Evolutionary conservation across 192 early-diverging fungal species (phyloP).

Genomic region (Funneliformis mosseae): DNA sequence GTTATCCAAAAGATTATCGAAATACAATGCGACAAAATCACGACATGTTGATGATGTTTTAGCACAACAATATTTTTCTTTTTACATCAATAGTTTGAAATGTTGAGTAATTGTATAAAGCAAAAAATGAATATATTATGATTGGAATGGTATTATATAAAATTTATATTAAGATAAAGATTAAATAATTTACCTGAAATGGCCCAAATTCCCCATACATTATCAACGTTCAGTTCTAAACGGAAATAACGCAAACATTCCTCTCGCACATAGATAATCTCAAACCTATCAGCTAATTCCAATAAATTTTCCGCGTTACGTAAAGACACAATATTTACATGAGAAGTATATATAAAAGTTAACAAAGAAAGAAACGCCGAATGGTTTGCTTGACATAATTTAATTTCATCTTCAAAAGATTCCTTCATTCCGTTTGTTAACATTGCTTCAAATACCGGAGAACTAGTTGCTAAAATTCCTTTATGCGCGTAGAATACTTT

Average conservation of each 20-base stretch:
- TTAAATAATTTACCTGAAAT: slow-evolving; percentile 36
- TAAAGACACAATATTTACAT: slow-evolving; percentile 17
- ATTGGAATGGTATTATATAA: neutral
- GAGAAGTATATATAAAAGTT: neutral
- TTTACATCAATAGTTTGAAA: no score
- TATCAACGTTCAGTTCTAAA: slow-evolving; percentile 33
- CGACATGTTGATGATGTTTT: slow-evolving; percentile 37
- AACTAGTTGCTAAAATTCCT: slow-evolving; percentile 19
- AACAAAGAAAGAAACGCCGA: slow-evolving; percentile 22
- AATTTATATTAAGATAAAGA: neutral
- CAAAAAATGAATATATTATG: neutral
- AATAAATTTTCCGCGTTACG: slow-evolving; percentile 36
- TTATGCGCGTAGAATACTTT: slow-evolving; percentile 33
- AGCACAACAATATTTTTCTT: slow-evolving; percentile 36
- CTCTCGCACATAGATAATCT: slow-evolving; percentile 32
- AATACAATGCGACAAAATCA: slow-evolving; percentile 33
- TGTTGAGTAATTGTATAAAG: neutral
- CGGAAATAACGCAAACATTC: slow-evolving; percentile 37
- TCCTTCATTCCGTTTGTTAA: slow-evolving; percentile 28
- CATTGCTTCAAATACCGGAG: slow-evolving; percentile 32
- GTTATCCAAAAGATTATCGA: slow-evolving; percentile 32
- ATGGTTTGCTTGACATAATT: slow-evolving; percentile 31
- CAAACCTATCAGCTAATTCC: slow-evolving; percentile 40
- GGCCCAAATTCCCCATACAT: slow-evolving; percentile 44
- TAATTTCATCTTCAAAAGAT: slow-evolving; percentile 27